Evolutionary conservation across 352 stramenopile genomes (phyloP), one percentile per base, ranked within the genome.

Genomic region (Pythium diclinum): DNA sequence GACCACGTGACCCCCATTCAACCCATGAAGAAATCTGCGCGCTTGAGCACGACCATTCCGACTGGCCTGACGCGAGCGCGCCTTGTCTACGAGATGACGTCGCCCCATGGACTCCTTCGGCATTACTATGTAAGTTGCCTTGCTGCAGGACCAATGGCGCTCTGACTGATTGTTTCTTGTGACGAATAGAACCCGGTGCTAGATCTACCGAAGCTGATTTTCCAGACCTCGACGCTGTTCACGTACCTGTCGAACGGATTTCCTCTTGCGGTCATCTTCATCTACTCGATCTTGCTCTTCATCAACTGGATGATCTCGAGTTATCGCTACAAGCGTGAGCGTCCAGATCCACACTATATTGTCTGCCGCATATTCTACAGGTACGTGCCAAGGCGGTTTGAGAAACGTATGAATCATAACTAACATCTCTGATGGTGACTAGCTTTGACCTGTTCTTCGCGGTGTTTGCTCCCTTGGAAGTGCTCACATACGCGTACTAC

Each of bases 381-480:
- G 65, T 67, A 34, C 42, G n/a, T n/a, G n/a, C n/a, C n/a, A n/a
- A n/a, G n/a, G n/a, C n/a, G n/a, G n/a, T n/a, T n/a, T n/a, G n/a
- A n/a, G n/a, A n/a, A n/a, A n/a, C n/a, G n/a, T 48, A 0, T 14
- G 16, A 4, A 25, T 54, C n/a, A 5, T n/a, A 9, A 17, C 30
- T 21, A 21, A 46, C 16, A 19, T 11, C 16, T 30, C 3, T 36
- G 13, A 47, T 40, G 3, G 3, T 5, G 2, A 11, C 16, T 58
- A 85, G 72, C 14, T 88, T 85, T 32, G 76, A 88, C 17, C 42
- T 88, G 47, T 86, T 88, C 49, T 88, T 88, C 61, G 79, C 76
- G 1, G 79, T 86, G 11, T 85, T 86, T 49, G 73, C 77, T 23
- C 77, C 74, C 5, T 40, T 86, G 0, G 57, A 77, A 14, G 72